Base-by-base conservation (phyloP, 495 filamentous ascomycete species). In the Aspergillus hancockii region DNA sequence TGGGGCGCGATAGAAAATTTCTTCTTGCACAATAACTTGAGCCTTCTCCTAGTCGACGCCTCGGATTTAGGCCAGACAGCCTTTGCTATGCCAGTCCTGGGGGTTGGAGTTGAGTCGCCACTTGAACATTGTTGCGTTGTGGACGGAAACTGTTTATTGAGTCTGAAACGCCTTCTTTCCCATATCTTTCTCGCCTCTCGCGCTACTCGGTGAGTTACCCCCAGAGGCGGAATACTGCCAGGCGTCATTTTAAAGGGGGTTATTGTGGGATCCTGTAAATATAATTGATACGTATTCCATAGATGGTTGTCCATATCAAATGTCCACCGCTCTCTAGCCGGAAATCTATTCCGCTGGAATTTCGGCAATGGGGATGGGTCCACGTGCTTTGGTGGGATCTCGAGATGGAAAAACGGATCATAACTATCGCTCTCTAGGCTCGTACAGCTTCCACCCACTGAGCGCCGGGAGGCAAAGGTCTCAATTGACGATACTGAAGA, bases 211-310 rank as follows among this genome's bases (percentile, higher is more conserved):
- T 88, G 82, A 65, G 92, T 93, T 32, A 98, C 90, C 8, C 94
- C 95, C 38, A 94, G 80, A 13, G 94, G 94, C 22, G 94, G 94
- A 38, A 93, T 85, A 55, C 84, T 83, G 53, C 91, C 93, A 21
- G 93, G 92, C 16, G 92, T 84, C 76, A 91, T 88, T 64, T 93
- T 92, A 75, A 98, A 93, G 0, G 94, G 94, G 2, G 94, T 98
- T 28, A 96, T 89, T 10, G 88, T 92, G 32, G 94, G 93, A 70
- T 98, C 92, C 62, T 92, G 88, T 12, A 97, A 77, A 67, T 97
- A 98, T 10, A 89, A 70, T 62, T 90, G 77, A 67, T 96, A 98
- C 2, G 90, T 92, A 34, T 89, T 86, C 95, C 95, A 98, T 30
- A 98, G 73, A 68, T 98, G 94, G 36, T 88, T 86, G 72, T 93